Base-by-base conservation (phyloP, 371 early-diverging fungal species). In the Mortierella sp. region DNA sequence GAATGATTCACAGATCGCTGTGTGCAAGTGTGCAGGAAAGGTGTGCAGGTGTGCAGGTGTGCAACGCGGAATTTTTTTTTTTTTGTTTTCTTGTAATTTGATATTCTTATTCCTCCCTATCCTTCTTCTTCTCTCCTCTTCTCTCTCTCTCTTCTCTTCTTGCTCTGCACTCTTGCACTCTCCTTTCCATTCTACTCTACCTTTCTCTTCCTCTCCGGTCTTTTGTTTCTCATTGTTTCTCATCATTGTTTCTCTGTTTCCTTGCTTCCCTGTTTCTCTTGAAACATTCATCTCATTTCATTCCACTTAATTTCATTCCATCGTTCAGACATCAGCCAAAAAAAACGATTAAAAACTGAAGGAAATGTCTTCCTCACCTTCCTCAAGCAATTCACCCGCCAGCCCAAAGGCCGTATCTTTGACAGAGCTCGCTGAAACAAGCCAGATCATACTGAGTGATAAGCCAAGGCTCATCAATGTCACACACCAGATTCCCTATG, bases 401-500 rank as follows among this genome's bases (percentile, higher is more conserved):
- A 30, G 14, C 55, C 32, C 64, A 14, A 61, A 64, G 45, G 57
- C 62, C 18, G 76, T 81, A 52, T 73, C 83, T n/a, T 32, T 81
- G 57, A 67, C 83, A 47, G 83, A 81, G 43, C 68, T 81, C 0
- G 70, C 83, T 51, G 83, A 81, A 58, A 81, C 76, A 1, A 54
- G 60, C 39, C 83, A 81, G 67, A 70, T 81, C 49, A 45, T 76
- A 45, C 70, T 81, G 40, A 68, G 70, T 59, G 51, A 55, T 32
- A 81, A 72, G 47, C 83, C 83, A 3, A 84, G 89, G 30, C 88
- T 91, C 61, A 91, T 91, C 78, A 89, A 88, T 62, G 90, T 91
- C 39, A 91, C 88, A 11, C 91, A 91, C 70, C 88, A 90, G 72
- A 91, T 90, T 43, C 91, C 91, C 1, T 91, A 86, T 68, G 78